Conservation (phyloP, 2,329 filamentous ascomycete genomes). For the Microascus cirrosus region DNA sequence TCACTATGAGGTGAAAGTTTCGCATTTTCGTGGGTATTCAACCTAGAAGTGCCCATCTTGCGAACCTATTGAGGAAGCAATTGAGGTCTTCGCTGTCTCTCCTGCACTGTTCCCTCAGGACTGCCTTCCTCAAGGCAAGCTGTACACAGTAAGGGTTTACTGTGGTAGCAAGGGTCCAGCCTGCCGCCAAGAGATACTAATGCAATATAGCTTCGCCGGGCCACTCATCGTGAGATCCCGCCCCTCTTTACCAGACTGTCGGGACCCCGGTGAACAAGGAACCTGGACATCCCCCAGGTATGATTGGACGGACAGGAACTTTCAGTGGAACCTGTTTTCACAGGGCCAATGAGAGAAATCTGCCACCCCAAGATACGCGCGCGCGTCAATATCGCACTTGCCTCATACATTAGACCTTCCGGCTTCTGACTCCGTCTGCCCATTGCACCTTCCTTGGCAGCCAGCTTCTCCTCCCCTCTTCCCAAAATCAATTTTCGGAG, state of each 20-base stretch:
- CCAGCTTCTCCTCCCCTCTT: neutral
- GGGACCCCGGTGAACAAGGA: constrained; percentile 2
- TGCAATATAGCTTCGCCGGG: constrained; percentile 1
- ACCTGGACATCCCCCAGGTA: neutral
- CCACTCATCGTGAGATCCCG: neutral
- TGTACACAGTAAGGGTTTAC: neutral
- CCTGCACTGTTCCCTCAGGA: neutral
- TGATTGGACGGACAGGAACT: neutral
- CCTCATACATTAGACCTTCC: neutral
- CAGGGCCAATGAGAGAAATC: neutral
- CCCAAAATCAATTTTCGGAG: neutral
- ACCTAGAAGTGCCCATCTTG: too few relatives aligned
- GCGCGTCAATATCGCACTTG: neutral
- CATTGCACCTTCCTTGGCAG: neutral
- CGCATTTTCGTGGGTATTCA: too few relatives aligned
- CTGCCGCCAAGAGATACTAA: neutral
- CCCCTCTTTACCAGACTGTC: constrained; percentile 4
- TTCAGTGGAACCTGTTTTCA: neutral
- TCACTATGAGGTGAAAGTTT: too few relatives aligned
- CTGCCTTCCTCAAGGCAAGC: neutral
- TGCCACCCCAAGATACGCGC: neutral
- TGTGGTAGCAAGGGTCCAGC: neutral
- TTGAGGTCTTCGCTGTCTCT: too few relatives aligned
- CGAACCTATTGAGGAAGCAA: too few relatives aligned
- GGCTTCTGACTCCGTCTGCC: neutral